Percentiles rank a stretch among this genome's conserved stretches.
Conservation (phyloP, 2,329 filamentous ascomycete genomes). For the Scorias spongiosa region DNA sequence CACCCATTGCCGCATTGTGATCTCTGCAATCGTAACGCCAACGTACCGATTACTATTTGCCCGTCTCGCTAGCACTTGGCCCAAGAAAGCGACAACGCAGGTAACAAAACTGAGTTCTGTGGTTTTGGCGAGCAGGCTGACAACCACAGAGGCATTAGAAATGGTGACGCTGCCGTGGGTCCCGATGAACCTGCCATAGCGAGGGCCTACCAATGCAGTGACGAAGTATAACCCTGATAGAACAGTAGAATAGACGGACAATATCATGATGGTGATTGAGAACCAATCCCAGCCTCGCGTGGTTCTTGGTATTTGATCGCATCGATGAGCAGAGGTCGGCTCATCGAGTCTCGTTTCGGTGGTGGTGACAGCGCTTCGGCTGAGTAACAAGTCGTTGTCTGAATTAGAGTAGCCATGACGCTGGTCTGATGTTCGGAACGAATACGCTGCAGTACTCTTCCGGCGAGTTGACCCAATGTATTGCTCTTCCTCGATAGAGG, state of each 20-base stretch:
- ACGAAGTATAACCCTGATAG: conserved; percentile 52
- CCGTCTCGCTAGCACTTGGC: conserved; percentile 57
- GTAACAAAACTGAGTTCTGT: conserved; percentile 69
- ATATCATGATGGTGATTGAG: conserved; percentile 23
- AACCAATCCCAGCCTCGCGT: conserved; percentile 27
- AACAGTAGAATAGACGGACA: conserved; percentile 47
- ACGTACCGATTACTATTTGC: conserved; percentile 30
- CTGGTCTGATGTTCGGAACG: neutral
- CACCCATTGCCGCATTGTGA: conserved; percentile 61
- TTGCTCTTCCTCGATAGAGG: neutral
- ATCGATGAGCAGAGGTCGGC: neutral
- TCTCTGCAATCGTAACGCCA: conserved; percentile 53
- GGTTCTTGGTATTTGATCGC: neutral
- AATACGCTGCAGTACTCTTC: neutral
- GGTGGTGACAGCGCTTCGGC: neutral
- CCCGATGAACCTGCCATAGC: conserved; percentile 45
- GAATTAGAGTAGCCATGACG: neutral
- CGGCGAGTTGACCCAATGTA: neutral
- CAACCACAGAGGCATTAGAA: conserved; percentile 50
- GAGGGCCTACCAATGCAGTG: conserved; percentile 45
- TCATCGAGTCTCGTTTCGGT: neutral
- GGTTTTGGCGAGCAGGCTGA: conserved; percentile 56
- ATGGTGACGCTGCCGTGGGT: conserved; percentile 39
- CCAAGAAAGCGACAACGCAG: conserved; percentile 58
- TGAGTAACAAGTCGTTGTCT: neutral